Evolutionary conservation across 1,284 basidiomycete genomes (phyloP).

Genomic region (Puccinia hordei): DNA sequence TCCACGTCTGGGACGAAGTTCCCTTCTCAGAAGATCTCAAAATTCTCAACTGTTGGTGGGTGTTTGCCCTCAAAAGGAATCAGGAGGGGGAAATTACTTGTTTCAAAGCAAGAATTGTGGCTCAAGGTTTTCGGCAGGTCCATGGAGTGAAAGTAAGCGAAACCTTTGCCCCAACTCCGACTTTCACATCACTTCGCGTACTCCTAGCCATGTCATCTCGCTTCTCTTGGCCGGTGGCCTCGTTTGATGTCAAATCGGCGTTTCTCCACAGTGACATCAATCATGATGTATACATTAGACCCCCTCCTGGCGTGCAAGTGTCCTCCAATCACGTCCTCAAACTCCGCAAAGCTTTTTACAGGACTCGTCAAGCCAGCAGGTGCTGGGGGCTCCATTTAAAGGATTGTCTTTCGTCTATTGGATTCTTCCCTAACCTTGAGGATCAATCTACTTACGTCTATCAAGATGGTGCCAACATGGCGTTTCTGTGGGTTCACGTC

Average conservation of each 20-base stretch:
- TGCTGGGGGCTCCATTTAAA: conserved; percentile 30
- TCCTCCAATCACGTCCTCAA: neutral
- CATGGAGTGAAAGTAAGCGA: neutral
- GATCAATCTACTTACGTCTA: conserved; percentile 16
- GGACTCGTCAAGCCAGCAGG: neutral
- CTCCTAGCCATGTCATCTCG: neutral
- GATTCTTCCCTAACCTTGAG: neutral
- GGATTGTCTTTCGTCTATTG: neutral
- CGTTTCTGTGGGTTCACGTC: conserved; percentile 25
- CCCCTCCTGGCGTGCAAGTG: neutral
- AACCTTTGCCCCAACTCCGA: conserved; percentile 20
- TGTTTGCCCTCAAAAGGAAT: conserved; percentile 12
- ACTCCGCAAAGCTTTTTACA: conserved; percentile 16
- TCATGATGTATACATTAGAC: neutral
- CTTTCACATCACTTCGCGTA: neutral
- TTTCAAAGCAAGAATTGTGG: neutral
- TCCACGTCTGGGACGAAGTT: conserved; percentile 6
- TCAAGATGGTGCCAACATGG: neutral
- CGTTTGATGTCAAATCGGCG: conserved; percentile 22
- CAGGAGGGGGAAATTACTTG: neutral
- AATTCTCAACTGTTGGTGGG: neutral
- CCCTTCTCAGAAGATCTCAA: neutral
- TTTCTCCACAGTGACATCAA: conserved; percentile 11
- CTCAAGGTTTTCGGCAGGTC: neutral
- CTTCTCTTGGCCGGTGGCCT: neutral